Conservation (phyloP, 495 filamentous ascomycete genomes). For the Hapsidospora chrysogenum region DNA sequence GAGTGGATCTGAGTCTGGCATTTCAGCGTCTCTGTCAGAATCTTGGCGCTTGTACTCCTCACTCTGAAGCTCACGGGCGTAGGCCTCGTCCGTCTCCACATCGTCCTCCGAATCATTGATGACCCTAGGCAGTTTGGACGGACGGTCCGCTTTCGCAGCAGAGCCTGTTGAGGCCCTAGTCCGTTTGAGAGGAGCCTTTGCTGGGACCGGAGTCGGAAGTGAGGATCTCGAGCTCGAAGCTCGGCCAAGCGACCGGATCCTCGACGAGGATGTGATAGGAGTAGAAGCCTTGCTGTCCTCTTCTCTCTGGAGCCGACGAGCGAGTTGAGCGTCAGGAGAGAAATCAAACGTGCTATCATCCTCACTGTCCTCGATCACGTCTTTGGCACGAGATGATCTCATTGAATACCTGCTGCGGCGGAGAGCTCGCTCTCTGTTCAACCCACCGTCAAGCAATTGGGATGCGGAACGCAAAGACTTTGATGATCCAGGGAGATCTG, state of each 20-base stretch:
- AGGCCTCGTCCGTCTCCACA: neutral
- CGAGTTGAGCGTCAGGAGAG: slow-evolving; percentile 15
- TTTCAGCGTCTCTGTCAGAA: neutral
- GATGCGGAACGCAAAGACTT: neutral
- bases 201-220: neutral
- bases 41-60: slow-evolving; percentile 1
- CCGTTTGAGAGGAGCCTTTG: too few relatives aligned
- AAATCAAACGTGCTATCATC: slow-evolving; percentile 12
- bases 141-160: neutral
- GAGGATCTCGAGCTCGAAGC: neutral
- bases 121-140: neutral
- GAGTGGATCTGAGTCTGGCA: slow-evolving; percentile 1
- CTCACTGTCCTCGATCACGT: slow-evolving; percentile 14
- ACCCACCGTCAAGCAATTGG: neutral
- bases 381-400: slow-evolving; percentile 13
- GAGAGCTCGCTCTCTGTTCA: slow-evolving; percentile 4
- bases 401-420: slow-evolving; percentile 12
- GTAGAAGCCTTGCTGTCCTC: slow-evolving; percentile 10
- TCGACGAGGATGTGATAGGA: too few relatives aligned
- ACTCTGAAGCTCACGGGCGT: neutral
- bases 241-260: too few relatives aligned
- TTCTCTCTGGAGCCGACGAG: slow-evolving; percentile 18
- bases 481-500: neutral
- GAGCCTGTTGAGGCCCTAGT: neutral
- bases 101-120: slow-evolving; percentile 1